These are phyloP conservation scores for Purshia tridentata DNA, from an alignment of 306 rosid species.

Conservation along the genomic window DNA sequence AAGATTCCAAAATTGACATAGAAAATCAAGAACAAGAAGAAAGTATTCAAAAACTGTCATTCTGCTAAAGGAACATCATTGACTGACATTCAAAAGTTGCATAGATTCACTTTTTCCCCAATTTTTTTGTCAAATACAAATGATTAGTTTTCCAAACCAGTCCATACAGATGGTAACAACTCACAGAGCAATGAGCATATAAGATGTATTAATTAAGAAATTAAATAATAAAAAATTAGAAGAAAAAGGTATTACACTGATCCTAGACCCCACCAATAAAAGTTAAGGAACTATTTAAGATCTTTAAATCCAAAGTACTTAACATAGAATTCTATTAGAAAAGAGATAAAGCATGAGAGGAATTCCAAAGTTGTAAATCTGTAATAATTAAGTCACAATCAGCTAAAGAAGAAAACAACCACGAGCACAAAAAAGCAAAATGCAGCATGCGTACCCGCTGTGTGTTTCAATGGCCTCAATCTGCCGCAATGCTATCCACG, in stretches of 20 bases:
- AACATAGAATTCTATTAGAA: constrained; percentile 22
- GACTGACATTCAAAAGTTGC: neutral
- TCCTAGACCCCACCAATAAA: constrained; percentile 36
- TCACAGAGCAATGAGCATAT: constrained; percentile 1
- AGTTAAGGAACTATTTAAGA: constrained; percentile 41
- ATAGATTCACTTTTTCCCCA: neutral
- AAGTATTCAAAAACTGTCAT: neutral
- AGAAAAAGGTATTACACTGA: constrained; percentile 24
- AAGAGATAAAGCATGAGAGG: constrained; percentile 23
- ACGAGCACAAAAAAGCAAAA: neutral
- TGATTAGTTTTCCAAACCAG: neutral
- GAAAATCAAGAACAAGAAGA: neutral
- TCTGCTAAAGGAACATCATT: neutral
- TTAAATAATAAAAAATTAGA: constrained; percentile 6
- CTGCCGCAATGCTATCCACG: constrained; percentile 77
- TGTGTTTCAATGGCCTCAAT: constrained; percentile 85
- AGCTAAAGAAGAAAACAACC: constrained; percentile 20
- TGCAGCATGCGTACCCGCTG: constrained; percentile 59
- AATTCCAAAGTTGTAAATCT: constrained; percentile 31
- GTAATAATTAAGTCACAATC: constrained; percentile 34
- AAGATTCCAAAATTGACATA: neutral
- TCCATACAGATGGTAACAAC: neutral
- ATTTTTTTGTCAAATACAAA: neutral
- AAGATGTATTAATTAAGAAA: constrained; percentile 2
- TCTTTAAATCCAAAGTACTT: constrained; percentile 50